phyloP scores from a whole-genome alignment of 805 yeast species.

The Wickerhamiella azymoides region DNA sequence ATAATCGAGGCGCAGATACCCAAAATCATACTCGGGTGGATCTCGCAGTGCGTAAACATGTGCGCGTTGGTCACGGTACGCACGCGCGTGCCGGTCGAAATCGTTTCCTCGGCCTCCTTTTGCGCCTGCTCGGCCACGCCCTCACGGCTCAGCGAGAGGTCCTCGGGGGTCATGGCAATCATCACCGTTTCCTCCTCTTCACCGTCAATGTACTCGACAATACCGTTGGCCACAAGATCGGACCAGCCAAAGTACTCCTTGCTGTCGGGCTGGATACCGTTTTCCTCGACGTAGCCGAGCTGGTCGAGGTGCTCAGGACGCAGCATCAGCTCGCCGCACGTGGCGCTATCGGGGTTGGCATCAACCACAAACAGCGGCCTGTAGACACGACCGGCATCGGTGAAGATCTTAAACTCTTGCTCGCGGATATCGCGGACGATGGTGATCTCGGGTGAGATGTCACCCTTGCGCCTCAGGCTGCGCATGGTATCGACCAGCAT shows the following conservation, averaged over 20 bases:
- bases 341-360: slow-evolving; percentile 38
- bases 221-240: slow-evolving; percentile 66
- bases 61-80: slow-evolving; percentile 43
- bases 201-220: slow-evolving; percentile 94
- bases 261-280: slow-evolving; percentile 35
- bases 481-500: slow-evolving; percentile 81
- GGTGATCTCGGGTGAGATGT: slow-evolving; percentile 90
- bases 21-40: slow-evolving; percentile 95
- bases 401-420: slow-evolving; percentile 86
- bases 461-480: slow-evolving; percentile 85
- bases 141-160: slow-evolving; percentile 52
- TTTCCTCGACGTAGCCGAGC: slow-evolving; percentile 41
- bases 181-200: slow-evolving; percentile 97
- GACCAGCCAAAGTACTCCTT: slow-evolving; percentile 64
- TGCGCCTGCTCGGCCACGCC: slow-evolving; percentile 27
- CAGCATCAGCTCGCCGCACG: slow-evolving; percentile 65
- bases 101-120: slow-evolving; percentile 27
- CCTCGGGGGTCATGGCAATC: slow-evolving; percentile 99
- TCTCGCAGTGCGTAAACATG: slow-evolving; percentile 96
- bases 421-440: slow-evolving; percentile 95
- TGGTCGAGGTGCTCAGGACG: slow-evolving; percentile 72
- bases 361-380: slow-evolving; percentile 93
- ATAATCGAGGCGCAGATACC: slow-evolving; percentile 98
- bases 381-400: slow-evolving; percentile 97
- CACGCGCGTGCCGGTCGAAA: slow-evolving; percentile 76